Conservation (phyloP, 345 rosid genomes). For the Gossypium bickii region DNA sequence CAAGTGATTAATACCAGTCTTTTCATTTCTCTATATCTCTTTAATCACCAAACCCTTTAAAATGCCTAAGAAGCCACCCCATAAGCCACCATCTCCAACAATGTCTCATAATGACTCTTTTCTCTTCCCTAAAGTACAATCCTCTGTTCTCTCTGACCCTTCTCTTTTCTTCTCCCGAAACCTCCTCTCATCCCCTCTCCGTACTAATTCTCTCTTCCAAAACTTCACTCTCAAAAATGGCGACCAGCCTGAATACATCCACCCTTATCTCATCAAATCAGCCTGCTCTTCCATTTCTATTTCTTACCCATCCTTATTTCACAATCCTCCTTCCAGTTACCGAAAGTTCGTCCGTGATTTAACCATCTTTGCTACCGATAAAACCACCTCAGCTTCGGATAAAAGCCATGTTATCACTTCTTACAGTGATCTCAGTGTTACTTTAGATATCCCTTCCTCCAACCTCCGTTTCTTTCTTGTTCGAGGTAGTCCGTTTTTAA, state of each 20-base stretch:
- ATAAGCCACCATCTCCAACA: background rate
- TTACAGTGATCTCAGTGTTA: constrained; percentile 64
- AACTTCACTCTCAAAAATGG: constrained; percentile 81
- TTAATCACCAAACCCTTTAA: constrained; percentile 32
- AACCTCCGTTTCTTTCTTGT: constrained; percentile 72
- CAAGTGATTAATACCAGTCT: no score
- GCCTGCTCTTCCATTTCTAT: constrained; percentile 56
- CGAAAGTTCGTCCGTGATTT: constrained; percentile 62
- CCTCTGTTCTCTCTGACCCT: constrained; percentile 78
- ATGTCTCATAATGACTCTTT: constrained; percentile 38
- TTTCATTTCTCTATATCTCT: no score
- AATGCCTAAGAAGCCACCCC: constrained; percentile 25
- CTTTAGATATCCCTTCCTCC: constrained; percentile 69
- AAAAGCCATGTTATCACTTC: constrained; percentile 59
- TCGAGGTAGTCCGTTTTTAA: constrained; percentile 80
- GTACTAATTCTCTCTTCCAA: constrained; percentile 87
- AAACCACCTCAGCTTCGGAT: constrained; percentile 26
- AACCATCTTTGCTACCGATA: constrained; percentile 46
- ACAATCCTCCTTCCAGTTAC: constrained; percentile 54
- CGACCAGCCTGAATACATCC: constrained; percentile 79
- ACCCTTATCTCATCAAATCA: constrained; percentile 93
- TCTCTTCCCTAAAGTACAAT: constrained; percentile 55
- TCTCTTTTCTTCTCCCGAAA: constrained; percentile 57
- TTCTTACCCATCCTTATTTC: constrained; percentile 64
- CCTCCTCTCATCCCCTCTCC: constrained; percentile 71